Evolutionary conservation across 75 land plant species (phyloP), one percentile per base, ranked within the genome.

Genomic region (Picea sitchensis): DNA sequence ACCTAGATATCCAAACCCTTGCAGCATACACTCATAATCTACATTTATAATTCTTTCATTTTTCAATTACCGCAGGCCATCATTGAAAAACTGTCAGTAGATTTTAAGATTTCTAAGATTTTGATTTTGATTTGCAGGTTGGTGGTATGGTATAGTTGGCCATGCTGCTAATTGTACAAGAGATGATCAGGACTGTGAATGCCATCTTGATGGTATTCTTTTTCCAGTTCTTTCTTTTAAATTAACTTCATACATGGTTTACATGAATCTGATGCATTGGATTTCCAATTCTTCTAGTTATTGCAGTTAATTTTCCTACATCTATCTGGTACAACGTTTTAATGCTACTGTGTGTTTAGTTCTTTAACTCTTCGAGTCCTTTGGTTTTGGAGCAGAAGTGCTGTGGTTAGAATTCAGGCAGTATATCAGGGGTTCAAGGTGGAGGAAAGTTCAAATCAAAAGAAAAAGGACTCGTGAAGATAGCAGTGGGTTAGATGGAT

Each of bases 401-500:
- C 21, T 78, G 14, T 76, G 77, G 68, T 13, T 76, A 32, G 74
- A 64, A 23, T 78, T 78, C 44, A 78, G 30, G 54, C 79, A 78
- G 47, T 78, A 63, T 20, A 32, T 34, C 41, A 78, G 14, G 3
- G 74, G 14, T 71, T 78, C 79, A 21, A 73, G 44, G 79, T 78
- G 79, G 79, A 69, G 73, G 74, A 38, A 23, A 36, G 17, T 71
- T n/a, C 56, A 11, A 26, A 75, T 85, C 17, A 72, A 83, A 51
- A 74, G 86, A 51, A 83, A 73, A 20, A 26, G 62, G 58, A 61
- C 80, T 73, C 36, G 61, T 51, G 87, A 84, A 60, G 81, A 63
- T 79, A 86, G 87, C 1, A 85, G 34, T 44, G 87, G 75, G 54
- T 61, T 61, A 0, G 86, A 85, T 47, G 87, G 87, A 2, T 84